A percentile compares a stretch with the other conserved stretches of the same genome.
Conservation (phyloP, 495 filamentous ascomycete species). For the Trichoderma reesei region DNA sequence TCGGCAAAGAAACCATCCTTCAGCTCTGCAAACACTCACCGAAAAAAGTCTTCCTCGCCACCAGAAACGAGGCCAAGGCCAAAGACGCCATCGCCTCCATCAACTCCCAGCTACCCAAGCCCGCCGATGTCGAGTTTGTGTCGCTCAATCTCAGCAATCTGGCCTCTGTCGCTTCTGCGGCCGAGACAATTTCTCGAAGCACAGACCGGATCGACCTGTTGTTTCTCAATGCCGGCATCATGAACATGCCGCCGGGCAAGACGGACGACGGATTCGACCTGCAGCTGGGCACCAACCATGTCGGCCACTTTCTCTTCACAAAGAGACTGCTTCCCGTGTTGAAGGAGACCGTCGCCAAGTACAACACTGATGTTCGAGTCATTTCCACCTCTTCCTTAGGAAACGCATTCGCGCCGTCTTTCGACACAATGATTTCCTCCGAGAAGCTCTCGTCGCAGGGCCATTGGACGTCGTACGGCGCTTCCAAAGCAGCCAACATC, state of each 20-base stretch:
- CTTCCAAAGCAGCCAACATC: slow-evolving; percentile 42
- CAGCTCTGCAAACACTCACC: slow-evolving; percentile 53
- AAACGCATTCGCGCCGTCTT: slow-evolving; percentile 24
- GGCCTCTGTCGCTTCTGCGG: slow-evolving; percentile 21
- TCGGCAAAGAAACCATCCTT: slow-evolving; percentile 54
- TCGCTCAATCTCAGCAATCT: slow-evolving; percentile 29
- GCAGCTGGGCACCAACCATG: slow-evolving; percentile 63
- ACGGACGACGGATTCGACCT: slow-evolving; percentile 62
- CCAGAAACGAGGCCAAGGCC: slow-evolving; percentile 37
- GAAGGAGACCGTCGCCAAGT: slow-evolving; percentile 36
- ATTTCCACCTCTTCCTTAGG: slow-evolving; percentile 25
- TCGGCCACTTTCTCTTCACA: slow-evolving; percentile 58
- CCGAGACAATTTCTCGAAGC: slow-evolving; percentile 15
- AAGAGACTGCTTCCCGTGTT: slow-evolving; percentile 51
- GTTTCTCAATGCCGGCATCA: slow-evolving; percentile 56
- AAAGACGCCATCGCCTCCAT: slow-evolving; percentile 16
- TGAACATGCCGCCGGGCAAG: slow-evolving; percentile 39
- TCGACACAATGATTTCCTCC: slow-evolving; percentile 28
- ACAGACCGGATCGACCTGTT: slow-evolving; percentile 32
- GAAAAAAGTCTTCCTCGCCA: slow-evolving; percentile 52
- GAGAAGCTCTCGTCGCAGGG: slow-evolving; percentile 19
- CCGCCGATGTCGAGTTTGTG: slow-evolving; percentile 21
- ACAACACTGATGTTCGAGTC: slow-evolving; percentile 32
- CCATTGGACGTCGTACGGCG: slow-evolving; percentile 32
- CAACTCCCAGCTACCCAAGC: slow-evolving; percentile 2